These are phyloP conservation scores for Nakazawaea pomicola DNA, from an alignment of 805 yeast genomes.

Conservation along the genomic window DNA sequence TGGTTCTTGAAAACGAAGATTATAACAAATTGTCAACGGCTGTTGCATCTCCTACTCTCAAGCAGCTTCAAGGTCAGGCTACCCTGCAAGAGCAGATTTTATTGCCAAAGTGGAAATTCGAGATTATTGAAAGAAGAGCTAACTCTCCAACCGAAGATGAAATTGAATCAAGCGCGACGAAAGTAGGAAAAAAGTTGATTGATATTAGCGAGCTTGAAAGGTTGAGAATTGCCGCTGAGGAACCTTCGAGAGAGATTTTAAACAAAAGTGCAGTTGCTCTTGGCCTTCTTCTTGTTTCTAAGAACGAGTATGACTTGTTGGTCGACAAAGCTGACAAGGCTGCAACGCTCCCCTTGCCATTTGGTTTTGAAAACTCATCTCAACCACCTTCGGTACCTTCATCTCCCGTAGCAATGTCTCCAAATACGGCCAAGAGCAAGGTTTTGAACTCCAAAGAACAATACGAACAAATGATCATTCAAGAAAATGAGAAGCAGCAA, in stretches of 20 bases:
- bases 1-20: constrained; percentile 11
- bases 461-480: constrained; percentile 22
- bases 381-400: constrained; percentile 10
- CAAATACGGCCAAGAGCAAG: constrained; percentile 14
- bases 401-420: constrained; percentile 9
- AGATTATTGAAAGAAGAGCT: constrained; percentile 8
- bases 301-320: constrained; percentile 20
- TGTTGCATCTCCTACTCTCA: constrained; percentile 20
- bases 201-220: constrained; percentile 4
- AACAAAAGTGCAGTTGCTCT: constrained; percentile 26
- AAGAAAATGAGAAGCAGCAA: constrained; percentile 7
- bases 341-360: not conserved
- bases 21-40: constrained; percentile 3
- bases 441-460: constrained; percentile 29
- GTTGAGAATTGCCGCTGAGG: not conserved
- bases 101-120: constrained; percentile 15
- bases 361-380: not conserved
- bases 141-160: constrained; percentile 9
- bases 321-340: not conserved
- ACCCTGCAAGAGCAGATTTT: constrained; percentile 14
- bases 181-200: constrained; percentile 4
- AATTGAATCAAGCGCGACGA: constrained; percentile 18
- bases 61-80: constrained; percentile 21
- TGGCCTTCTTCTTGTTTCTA: constrained; percentile 24
- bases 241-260: constrained; percentile 25